These are phyloP conservation scores for Sporothrix mexicana DNA, from an alignment of 2,329 filamentous ascomycete species.

Conservation along the genomic window DNA sequence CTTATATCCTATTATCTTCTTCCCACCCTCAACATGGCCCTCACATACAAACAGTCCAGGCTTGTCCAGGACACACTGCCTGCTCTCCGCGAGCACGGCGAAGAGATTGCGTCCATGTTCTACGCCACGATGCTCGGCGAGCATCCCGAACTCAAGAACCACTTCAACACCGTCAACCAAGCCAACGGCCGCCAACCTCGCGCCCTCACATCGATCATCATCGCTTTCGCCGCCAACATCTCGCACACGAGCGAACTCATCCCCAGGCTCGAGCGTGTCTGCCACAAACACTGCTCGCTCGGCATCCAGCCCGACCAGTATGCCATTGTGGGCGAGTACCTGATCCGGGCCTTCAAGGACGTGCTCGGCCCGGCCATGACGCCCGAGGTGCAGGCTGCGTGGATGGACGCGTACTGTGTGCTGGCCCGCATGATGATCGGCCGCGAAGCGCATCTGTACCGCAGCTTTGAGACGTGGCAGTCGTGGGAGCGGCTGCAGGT, in stretches of 20 bases:
- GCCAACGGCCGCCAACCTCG: slow-evolving; percentile 65
- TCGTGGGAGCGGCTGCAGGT: slow-evolving; percentile 72
- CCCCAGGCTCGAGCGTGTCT: slow-evolving; percentile 61
- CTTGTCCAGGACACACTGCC: slow-evolving; percentile 75
- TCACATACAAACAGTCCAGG: slow-evolving; percentile 62
- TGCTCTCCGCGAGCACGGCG: slow-evolving; percentile 69
- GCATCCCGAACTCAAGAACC: slow-evolving; percentile 69
- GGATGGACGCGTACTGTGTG: slow-evolving; percentile 74
- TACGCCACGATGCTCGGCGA: slow-evolving; percentile 71
- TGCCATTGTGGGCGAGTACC: slow-evolving; percentile 70
- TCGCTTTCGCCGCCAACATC: slow-evolving; percentile 74
- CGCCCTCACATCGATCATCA: slow-evolving; percentile 68
- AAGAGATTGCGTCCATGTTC: slow-evolving; percentile 71
- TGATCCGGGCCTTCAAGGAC: slow-evolving; percentile 69
- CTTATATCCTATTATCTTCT: neutral
- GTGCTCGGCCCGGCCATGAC: slow-evolving; percentile 72
- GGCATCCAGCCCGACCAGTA: slow-evolving; percentile 73
- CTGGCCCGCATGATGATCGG: slow-evolving; percentile 74
- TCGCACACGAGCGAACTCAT: slow-evolving; percentile 63
- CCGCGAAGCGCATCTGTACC: slow-evolving; percentile 68
- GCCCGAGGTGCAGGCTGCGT: slow-evolving; percentile 67
- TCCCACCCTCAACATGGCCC: slow-evolving; percentile 41
- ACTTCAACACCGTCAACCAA: slow-evolving; percentile 74
- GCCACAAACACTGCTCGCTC: slow-evolving; percentile 75
- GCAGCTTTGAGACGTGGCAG: slow-evolving; percentile 63